Base-by-base conservation (phyloP, 225 moss, liverwort and hornwort species). In the Lunularia cruciata region DNA sequence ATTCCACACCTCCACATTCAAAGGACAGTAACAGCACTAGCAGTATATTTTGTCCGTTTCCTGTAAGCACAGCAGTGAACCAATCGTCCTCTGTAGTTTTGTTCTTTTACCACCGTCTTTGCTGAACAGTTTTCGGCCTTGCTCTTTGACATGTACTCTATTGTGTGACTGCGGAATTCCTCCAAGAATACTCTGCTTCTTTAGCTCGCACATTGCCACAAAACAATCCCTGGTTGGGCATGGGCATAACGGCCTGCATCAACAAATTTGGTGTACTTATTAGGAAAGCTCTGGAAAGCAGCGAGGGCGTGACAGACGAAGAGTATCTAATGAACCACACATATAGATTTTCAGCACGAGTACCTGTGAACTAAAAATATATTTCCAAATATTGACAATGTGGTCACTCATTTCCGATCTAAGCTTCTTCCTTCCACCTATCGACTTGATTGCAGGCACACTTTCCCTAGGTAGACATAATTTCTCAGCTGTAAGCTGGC, bases 141-240 rank as follows among this genome's bases (percentile, higher is more conserved):
- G 45, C 30, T 64, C 8, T 31, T 18, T 9, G 25, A 45, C 63
- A 64, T 7, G 45, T 30, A 45, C 31, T 46, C 46, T 45, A 28
- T 4, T 45, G 2, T 39, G 45, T 26, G 39, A 20, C 39, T 45
- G 10, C 46, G 45, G 30, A 64, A 18, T 6, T 30, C 13, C 35
- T 25, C 62, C 39, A 42, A 62, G 18, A 40, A 20, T n/a, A 23
- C 19, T 23, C 30, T 11, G 26, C 46, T 64, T 18, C 63, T 64
- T 31, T 64, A 27, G 40, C 13, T 45, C 45, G 4, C 45, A 64
- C 63, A 64, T 45, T 30, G n/a, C n/a, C n/a, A n/a, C n/a, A n/a
- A n/a, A 47, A 6, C 13, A 38, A 4, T 4, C 2, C 0, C 30
- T 25, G 25, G 35, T 18, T 20, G n/a, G n/a, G n/a, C n/a, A n/a